Evolutionary conservation across 495 filamentous ascomycete genomes (phyloP).

Genomic region (Penicillium samsonianum): DNA sequence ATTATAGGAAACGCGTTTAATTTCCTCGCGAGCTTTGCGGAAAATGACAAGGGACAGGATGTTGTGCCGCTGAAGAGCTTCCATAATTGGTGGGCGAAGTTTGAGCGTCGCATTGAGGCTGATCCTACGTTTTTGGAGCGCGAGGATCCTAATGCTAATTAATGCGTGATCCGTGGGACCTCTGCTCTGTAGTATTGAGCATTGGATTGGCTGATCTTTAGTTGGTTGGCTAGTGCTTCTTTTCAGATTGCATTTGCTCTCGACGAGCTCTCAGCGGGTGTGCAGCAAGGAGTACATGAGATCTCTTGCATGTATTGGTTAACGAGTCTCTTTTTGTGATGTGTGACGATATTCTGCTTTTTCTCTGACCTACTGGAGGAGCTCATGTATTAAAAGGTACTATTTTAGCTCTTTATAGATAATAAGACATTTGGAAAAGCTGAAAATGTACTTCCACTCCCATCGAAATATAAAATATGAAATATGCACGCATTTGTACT

Average conservation of each 20-base stretch:
- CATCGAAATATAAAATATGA: background rate
- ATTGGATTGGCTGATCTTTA: background rate
- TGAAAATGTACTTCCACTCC: background rate
- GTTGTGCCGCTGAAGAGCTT: slow-evolving; percentile 89
- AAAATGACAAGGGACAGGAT: slow-evolving; percentile 63
- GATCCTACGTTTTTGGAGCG: slow-evolving; percentile 91
- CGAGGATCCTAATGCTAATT: slow-evolving; percentile 52
- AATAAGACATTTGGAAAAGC: background rate
- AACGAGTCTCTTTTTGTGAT: slow-evolving; percentile 8
- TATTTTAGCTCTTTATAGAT: background rate
- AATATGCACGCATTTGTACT: background rate
- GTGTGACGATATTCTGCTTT: slow-evolving; percentile 11
- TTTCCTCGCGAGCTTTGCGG: slow-evolving; percentile 86
- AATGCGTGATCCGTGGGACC: slow-evolving; percentile 17
- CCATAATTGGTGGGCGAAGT: slow-evolving; percentile 96
- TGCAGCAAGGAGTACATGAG: background rate
- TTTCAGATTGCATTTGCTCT: slow-evolving; percentile 1
- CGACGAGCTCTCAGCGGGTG: background rate
- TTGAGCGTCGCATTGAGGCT: slow-evolving; percentile 80
- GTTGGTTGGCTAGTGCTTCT: background rate
- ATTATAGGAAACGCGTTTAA: slow-evolving; percentile 99
- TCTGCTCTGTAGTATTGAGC: background rate
- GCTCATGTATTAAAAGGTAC: background rate
- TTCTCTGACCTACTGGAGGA: background rate
- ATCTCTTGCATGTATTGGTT: slow-evolving; percentile 10